These are phyloP conservation scores for Saccharomycopsis microspora DNA, from an alignment of 805 yeast genomes.

Conservation along the genomic window DNA sequence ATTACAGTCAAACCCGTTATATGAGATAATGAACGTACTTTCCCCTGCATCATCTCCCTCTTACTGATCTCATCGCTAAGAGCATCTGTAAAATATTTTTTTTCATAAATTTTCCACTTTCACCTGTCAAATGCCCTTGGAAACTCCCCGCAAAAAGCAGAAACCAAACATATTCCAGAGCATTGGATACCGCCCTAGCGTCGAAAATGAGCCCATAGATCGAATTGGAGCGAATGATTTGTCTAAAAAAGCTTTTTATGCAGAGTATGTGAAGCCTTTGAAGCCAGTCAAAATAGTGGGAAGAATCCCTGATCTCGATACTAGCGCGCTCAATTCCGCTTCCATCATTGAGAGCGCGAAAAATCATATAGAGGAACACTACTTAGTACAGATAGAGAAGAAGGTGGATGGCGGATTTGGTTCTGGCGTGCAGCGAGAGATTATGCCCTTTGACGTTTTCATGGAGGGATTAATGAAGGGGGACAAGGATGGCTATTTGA, in stretches of 20 bases:
- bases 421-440: conserved; percentile 42
- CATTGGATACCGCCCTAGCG: too few relatives aligned
- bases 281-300: conserved; percentile 42
- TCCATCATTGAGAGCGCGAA: conserved; percentile 27
- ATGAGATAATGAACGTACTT: too few relatives aligned
- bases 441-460: conserved; percentile 40
- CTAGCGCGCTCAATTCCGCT: conserved; percentile 25
- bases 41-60: too few relatives aligned
- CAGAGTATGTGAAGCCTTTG: conserved; percentile 28
- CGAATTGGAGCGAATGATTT: too few relatives aligned
- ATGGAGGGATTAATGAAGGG: conserved; percentile 30
- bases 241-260: conserved; percentile 23
- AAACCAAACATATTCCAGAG: too few relatives aligned
- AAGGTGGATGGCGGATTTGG: conserved; percentile 57
- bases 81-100: too few relatives aligned
- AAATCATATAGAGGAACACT: conserved; percentile 21
- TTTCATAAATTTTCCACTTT: too few relatives aligned
- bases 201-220: too few relatives aligned
- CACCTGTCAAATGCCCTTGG: too few relatives aligned
- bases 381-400: conserved; percentile 43
- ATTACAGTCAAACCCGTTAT: too few relatives aligned
- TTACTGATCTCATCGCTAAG: too few relatives aligned
- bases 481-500: conserved; percentile 42
- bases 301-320: conserved; percentile 24
- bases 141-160: too few relatives aligned